Evolutionary conservation across 352 stramenopile genomes (phyloP), one percentile per base, ranked within the genome.

Genomic region (Phytopythium delawarense): DNA sequence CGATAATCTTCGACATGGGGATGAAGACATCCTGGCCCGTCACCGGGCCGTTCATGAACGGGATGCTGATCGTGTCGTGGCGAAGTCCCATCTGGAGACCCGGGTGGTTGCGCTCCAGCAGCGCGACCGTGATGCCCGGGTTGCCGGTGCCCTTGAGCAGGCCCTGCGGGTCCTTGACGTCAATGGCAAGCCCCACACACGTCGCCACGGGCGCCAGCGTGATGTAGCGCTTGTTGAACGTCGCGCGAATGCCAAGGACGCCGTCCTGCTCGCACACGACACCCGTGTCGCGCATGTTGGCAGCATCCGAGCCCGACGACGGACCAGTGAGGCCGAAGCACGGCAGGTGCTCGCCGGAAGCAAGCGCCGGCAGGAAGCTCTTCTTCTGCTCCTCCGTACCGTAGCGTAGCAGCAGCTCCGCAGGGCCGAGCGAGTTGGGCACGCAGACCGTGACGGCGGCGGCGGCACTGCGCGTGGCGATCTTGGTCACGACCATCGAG

Each of bases 201-300:
- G 96, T 97, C 39, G 97, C 97, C 13, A 99, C 96, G 7, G 97
- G 97, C 20, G 97, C 97, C 57, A 99, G 71, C 12, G 97, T 99
- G 72, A 99, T 99, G 86, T 99, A 99, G 59, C 97, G 87, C 81
- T 99, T 99, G 77, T 97, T 98, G 82, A 99, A 99, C 54, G 84
- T 92, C 7, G 96, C 95, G 48, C 92, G 83, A 52, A 99, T 98
- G 42, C 96, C 97, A 28, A 99, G 66, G 42, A 98, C 92, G n/a
- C 97, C 97, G 69, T 98, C 84, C 59, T 96, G 74, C 65, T 96
- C 88, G 60, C 91, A 91, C 7, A 99, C 97, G 35, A 97, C 79
- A 68, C 96, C 96, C 51, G 82, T 95, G 71, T 98, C 94, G 66
- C 96, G 96, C 76, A 99, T 96, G 57, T 78, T 85, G 32, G 97